Evolutionary conservation across 139 green algal genomes (phyloP).

Genomic region (Auxenochlorella pyrenoidosa): DNA sequence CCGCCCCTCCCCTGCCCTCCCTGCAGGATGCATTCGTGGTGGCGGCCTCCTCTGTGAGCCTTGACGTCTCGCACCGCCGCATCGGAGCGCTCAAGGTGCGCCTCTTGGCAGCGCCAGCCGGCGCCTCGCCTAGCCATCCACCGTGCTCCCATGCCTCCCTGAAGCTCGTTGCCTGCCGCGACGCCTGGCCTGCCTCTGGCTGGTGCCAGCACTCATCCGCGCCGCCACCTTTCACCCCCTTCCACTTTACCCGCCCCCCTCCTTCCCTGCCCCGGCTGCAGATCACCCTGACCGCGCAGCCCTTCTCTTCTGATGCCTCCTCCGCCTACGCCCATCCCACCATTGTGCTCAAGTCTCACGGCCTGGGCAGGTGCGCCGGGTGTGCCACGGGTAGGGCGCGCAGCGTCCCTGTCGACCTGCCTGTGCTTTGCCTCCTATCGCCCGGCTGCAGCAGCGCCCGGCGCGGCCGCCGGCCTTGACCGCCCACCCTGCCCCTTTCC

Average conservation of each 20-base stretch:
- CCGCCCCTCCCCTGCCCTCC: neutral
- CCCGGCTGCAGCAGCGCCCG: too few relatives aligned
- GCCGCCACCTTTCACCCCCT: neutral
- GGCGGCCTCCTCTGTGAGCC: neutral
- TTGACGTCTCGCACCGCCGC: constrained; percentile 40
- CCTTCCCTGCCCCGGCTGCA: neutral
- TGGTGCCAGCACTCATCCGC: too few relatives aligned
- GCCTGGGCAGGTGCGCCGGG: constrained; percentile 37
- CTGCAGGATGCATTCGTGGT: constrained; percentile 26
- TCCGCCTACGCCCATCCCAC: neutral
- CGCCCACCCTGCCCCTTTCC: too few relatives aligned
- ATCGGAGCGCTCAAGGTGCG: constrained; percentile 35
- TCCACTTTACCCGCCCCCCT: neutral
- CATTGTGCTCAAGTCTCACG: constrained; percentile 32
- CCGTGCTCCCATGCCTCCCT: neutral
- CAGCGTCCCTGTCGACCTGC: too few relatives aligned
- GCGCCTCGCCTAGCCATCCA: neutral
- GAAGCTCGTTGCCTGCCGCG: too few relatives aligned
- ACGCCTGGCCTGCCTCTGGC: neutral
- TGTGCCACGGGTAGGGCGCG: too few relatives aligned
- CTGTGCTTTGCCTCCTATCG: too few relatives aligned
- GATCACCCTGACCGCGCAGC: constrained; percentile 1
- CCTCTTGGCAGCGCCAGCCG: too few relatives aligned
- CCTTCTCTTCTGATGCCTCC: neutral
- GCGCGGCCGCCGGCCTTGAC: too few relatives aligned